Conservation (phyloP, 441 rosid genomes). For the Pelargonium hybrid region DNA sequence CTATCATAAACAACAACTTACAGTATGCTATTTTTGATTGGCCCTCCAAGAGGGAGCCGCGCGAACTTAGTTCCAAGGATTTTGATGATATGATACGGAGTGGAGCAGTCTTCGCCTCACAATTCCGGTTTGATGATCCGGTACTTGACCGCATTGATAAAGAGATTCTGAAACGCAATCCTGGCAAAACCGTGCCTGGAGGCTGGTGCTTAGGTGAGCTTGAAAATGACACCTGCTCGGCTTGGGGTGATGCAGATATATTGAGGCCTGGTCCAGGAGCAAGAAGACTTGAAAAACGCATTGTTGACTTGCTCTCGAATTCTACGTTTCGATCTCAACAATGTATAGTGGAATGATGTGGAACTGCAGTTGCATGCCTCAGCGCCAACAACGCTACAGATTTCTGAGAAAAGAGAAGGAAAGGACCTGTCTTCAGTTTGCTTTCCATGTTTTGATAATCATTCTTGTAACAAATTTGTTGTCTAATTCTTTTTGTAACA, state of each 20-base stretch:
- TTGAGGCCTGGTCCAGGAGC: constrained; percentile 75
- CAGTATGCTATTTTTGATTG: constrained; percentile 40
- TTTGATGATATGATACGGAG: constrained; percentile 51
- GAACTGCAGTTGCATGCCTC: too few relatives aligned
- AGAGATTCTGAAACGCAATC: constrained; percentile 49
- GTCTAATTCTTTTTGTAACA: neutral
- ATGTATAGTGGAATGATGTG: constrained; percentile 44
- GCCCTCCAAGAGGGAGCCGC: constrained; percentile 29
- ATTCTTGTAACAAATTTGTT: neutral
- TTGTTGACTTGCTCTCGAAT: constrained; percentile 44
- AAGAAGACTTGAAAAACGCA: constrained; percentile 53
- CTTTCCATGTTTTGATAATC: neutral
- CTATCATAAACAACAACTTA: constrained; percentile 60
- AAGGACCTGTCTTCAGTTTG: neutral
- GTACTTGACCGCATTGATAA: constrained; percentile 62
- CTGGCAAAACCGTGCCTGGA: constrained; percentile 56
- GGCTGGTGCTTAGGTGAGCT: constrained; percentile 90
- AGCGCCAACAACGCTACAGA: too few relatives aligned
- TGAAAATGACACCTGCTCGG: constrained; percentile 40
- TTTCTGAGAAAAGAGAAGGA: neutral
- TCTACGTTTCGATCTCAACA: constrained; percentile 46
- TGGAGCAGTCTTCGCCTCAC: constrained; percentile 79
- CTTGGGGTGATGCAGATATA: constrained; percentile 83
- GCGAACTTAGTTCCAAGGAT: constrained; percentile 39
- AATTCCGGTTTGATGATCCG: constrained; percentile 36